Evolutionary conservation across 352 stramenopile genomes (phyloP).

Genomic region (Globisporangium cylindrosporum): DNA sequence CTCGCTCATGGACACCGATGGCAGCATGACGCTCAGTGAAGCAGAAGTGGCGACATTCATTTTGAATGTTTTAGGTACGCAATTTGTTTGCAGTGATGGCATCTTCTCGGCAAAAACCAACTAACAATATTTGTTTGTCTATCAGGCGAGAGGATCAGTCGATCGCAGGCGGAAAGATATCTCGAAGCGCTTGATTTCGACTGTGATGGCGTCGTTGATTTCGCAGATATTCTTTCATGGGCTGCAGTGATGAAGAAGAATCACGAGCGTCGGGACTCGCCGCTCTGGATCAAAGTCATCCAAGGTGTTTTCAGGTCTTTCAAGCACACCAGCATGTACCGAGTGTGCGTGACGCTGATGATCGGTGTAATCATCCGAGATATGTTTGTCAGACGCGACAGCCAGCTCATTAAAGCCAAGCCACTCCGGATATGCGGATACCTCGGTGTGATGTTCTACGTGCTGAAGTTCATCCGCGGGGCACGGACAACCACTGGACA

Average conservation of each 20-base stretch:
- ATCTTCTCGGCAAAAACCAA: not conserved
- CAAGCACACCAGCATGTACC: conserved; percentile 18
- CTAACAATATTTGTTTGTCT: not conserved
- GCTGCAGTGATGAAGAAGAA: conserved; percentile 69
- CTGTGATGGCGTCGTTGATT: conserved; percentile 67
- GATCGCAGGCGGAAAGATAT: conserved; percentile 50
- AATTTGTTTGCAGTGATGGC: not conserved
- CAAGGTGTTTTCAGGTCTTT: conserved; percentile 9
- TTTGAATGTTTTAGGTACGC: conserved; percentile 66
- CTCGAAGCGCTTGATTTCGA: conserved; percentile 75
- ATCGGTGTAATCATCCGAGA: conserved; percentile 16
- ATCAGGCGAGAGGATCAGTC: conserved; percentile 56
- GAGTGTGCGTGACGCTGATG: conserved; percentile 30
- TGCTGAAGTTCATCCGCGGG: conserved; percentile 19
- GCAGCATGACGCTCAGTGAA: conserved; percentile 55
- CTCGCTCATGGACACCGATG: conserved; percentile 75
- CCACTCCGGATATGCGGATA: conserved; percentile 14
- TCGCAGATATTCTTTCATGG: conserved; percentile 77
- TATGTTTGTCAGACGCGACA: conserved; percentile 5
- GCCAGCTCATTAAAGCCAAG: conserved; percentile 2
- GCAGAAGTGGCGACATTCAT: conserved; percentile 67
- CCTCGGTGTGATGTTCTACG: conserved; percentile 20
- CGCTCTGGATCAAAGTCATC: not conserved
- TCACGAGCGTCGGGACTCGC: conserved; percentile 24
- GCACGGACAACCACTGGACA: not conserved